Base-by-base conservation (phyloP, 441 rosid species). In the Corymbia calophylla region DNA sequence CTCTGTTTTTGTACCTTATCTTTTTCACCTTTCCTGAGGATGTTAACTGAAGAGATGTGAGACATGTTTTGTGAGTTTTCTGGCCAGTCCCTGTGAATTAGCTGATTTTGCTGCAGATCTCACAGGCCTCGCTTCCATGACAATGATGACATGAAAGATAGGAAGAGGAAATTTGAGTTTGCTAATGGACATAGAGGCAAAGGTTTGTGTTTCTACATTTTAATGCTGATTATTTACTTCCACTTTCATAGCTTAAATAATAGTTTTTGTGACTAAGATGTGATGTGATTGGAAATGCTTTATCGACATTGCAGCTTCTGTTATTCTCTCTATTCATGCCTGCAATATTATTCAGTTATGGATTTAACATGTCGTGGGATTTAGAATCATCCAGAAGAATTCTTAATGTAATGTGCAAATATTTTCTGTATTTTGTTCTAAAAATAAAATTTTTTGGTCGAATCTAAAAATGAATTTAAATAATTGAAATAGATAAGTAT, bases 81-180 rank as follows among this genome's bases (percentile, higher is more conserved):
- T 86, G 80, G 88, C 80, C 29, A 27, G 39, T 80, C 15, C 60
- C 51, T 73, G 9, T 89, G 51, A 77, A 77, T 77, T 77, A 44
- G n/a, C 62, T 91, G 86, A 92, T 88, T 85, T 44, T 87, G 88
- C 51, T 93, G 91, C 93, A 94, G 99, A 91, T 93, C 89, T 90
- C 95, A 94, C 87, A 95, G 93, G 80, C 91, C 98, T 68, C 96
- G 93, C 88, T 91, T 89, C 90, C 95, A 93, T 91, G 94, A n/a
- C n/a, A n/a, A n/a, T n/a, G n/a, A n/a, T n/a, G n/a, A 91, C 86
- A 88, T 19, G 87, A 89, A 92, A 87, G 93, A 92, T 77, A 89
- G 60, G 87, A 95, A 95, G 93, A 94, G 94, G 90, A 94, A 93
- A 88, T 92, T 90, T 88, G 93, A 94, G 53, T 90, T 86, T 90